Evolutionary conservation across 148 eudicot genomes (phyloP).

Genomic region (Dysphania ambrosioides): DNA sequence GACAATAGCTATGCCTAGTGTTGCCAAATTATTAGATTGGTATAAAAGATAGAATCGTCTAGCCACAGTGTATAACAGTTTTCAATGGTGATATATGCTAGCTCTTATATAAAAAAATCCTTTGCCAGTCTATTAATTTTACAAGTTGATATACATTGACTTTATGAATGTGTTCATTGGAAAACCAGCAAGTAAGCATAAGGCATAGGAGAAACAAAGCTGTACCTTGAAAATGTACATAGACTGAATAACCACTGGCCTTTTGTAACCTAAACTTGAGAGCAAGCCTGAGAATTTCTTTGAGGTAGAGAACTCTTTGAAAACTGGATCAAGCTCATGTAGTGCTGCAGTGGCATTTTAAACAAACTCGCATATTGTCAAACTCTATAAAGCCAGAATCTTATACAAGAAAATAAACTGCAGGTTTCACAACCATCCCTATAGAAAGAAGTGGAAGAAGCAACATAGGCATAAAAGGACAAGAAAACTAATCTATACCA

Average conservation of each 20-base stretch:
- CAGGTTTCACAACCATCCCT: not conserved
- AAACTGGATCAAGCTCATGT: slow-evolving; percentile 74
- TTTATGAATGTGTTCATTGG: not conserved
- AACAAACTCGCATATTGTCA: slow-evolving; percentile 2
- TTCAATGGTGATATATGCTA: not conserved
- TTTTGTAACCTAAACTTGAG: slow-evolving; percentile 65
- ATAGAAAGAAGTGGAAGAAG: not conserved
- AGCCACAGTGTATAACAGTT: not conserved
- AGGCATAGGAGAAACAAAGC: not conserved
- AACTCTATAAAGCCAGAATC: not conserved
- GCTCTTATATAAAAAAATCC: not conserved
- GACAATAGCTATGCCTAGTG: not conserved
- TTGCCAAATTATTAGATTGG: not conserved
- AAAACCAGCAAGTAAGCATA: not conserved
- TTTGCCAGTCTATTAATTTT: not conserved
- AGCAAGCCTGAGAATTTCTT: slow-evolving; percentile 57
- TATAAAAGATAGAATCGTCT: too few species aligned
- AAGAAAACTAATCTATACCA: not conserved
- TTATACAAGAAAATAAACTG: not conserved
- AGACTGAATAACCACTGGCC: slow-evolving; percentile 85
- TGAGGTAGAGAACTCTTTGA: slow-evolving; percentile 65
- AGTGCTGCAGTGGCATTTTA: slow-evolving; percentile 49
- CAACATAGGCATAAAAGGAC: not conserved
- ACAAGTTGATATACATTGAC: not conserved
- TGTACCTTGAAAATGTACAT: slow-evolving; percentile 98